A percentile compares a stretch with the other conserved stretches of the same genome.
These are phyloP conservation scores for Scheffersomyces coipomensis DNA, from an alignment of 805 yeast genomes.

Conservation along the genomic window DNA sequence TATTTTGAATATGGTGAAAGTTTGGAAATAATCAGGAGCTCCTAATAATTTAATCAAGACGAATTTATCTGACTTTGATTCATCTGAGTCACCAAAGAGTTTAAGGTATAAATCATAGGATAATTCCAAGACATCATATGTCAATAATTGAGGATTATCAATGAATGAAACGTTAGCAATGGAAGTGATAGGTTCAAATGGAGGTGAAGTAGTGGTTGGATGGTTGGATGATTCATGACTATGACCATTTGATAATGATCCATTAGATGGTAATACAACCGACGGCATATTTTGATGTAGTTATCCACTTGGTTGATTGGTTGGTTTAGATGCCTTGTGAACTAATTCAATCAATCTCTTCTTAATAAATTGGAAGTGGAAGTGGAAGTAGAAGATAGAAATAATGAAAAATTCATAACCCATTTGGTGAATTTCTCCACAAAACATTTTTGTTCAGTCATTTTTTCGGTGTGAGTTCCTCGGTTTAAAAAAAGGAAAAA, in stretches of 20 bases:
- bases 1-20: slow-evolving; percentile 35
- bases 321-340: too few species aligned
- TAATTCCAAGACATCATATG: slow-evolving; percentile 26
- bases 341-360: too few species aligned
- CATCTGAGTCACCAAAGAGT: slow-evolving; percentile 25
- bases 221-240: background rate
- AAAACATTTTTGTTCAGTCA: too few species aligned
- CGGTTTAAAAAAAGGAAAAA: too few species aligned
- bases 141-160: slow-evolving; percentile 24
- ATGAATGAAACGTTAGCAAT: slow-evolving; percentile 29
- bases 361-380: too few species aligned
- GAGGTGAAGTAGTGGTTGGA: background rate
- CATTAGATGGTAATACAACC: slow-evolving; percentile 4
- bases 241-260: background rate
- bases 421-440: too few species aligned
- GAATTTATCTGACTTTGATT: slow-evolving; percentile 12
- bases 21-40: slow-evolving; percentile 33
- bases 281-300: slow-evolving; percentile 20
- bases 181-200: slow-evolving; percentile 17
- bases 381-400: too few species aligned
- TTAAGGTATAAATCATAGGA: slow-evolving; percentile 32
- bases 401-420: too few species aligned
- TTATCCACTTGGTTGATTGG: too few species aligned
- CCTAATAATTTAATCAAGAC: slow-evolving; percentile 39
- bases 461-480: too few species aligned